A percentile compares a stretch with the other conserved stretches of the same genome.
These are phyloP conservation scores for Suhomyces atakaporum DNA, from an alignment of 1,139 yeast genomes.

Conservation along the genomic window DNA sequence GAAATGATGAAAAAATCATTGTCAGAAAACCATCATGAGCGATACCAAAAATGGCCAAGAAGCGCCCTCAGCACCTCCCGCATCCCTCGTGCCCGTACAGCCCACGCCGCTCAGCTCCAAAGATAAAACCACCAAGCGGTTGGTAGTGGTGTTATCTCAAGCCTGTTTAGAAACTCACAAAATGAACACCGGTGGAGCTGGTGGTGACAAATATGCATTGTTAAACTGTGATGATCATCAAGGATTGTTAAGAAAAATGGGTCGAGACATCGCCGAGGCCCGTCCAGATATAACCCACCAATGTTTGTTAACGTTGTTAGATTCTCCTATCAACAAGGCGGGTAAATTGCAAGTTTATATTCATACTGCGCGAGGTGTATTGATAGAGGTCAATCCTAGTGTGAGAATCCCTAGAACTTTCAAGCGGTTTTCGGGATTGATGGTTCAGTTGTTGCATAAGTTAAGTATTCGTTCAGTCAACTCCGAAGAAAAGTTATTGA, in stretches of 20 bases:
- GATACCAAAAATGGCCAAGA: constrained; percentile 19
- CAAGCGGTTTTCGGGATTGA: constrained; percentile 93
- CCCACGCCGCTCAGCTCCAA: constrained; percentile 80
- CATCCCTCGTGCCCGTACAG: constrained; percentile 79
- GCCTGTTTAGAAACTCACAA: constrained; percentile 96
- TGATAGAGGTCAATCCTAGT: constrained; percentile 92
- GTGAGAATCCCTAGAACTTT: constrained; percentile 98
- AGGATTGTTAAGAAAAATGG: constrained; percentile 92
- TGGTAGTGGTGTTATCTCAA: constrained; percentile 89
- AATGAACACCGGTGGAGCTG: constrained; percentile 69
- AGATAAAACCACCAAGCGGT: constrained; percentile 80
- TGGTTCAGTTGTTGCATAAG: constrained; percentile 94
- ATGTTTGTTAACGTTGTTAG: constrained; percentile 87
- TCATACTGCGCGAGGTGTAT: constrained; percentile 91
- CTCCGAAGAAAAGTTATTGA: constrained; percentile 89
- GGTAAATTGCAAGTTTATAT: constrained; percentile 95
- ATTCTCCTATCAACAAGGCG: constrained; percentile 96
- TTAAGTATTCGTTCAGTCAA: constrained; percentile 91
- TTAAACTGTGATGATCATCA: constrained; percentile 98
- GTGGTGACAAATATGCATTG: constrained; percentile 90
- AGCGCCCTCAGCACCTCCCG: constrained; percentile 50
- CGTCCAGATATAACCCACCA: constrained; percentile 98
- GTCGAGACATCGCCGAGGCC: constrained; percentile 95
- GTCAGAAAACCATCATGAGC: constrained; percentile 4
- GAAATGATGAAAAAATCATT: not conserved